Evolutionary conservation across 1,284 basidiomycete genomes (phyloP).

Genomic region (Thecaphora thlaspeos): DNA sequence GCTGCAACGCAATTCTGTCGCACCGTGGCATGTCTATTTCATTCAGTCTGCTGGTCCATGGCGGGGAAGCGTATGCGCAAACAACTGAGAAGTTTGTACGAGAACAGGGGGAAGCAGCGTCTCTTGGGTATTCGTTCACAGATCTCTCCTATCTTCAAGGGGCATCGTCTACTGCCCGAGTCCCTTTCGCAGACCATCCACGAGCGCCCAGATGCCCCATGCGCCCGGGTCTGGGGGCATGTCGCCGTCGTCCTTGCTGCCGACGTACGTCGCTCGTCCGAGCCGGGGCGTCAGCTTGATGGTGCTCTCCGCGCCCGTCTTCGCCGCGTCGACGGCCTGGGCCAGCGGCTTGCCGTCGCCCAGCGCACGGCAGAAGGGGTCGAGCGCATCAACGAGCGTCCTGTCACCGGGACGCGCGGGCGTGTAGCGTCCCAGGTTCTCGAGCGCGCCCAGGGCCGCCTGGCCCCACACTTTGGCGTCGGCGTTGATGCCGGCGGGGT

Average conservation of each 20-base stretch:
- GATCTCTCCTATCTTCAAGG: too few relatives aligned
- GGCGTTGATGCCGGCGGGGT: slow-evolving; percentile 33
- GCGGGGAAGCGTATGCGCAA: too few relatives aligned
- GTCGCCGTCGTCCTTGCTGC: slow-evolving; percentile 46
- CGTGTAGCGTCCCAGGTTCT: slow-evolving; percentile 60
- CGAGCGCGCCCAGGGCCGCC: slow-evolving; percentile 44
- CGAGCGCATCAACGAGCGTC: slow-evolving; percentile 64
- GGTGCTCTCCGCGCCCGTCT: slow-evolving; percentile 63
- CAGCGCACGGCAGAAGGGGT: slow-evolving; percentile 61
- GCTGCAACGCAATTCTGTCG: too few relatives aligned
- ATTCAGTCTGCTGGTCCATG: too few relatives aligned
- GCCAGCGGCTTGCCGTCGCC: slow-evolving; percentile 49
- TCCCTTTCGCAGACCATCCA: slow-evolving; percentile 51
- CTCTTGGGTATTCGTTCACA: too few relatives aligned
- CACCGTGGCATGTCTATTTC: too few relatives aligned
- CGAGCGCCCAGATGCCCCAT: slow-evolving; percentile 62
- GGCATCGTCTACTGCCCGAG: slow-evolving; percentile 26
- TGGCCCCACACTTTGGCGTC: slow-evolving; percentile 47
- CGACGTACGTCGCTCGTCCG: slow-evolving; percentile 64
- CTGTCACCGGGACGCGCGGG: slow-evolving; percentile 65
- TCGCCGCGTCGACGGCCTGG: slow-evolving; percentile 59
- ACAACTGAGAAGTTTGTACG: too few relatives aligned
- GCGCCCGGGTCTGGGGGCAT: slow-evolving; percentile 64
- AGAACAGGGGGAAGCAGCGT: too few relatives aligned
- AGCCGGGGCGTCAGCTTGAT: slow-evolving; percentile 62